Percentiles rank a stretch among this genome's conserved stretches.
phyloP scores from a whole-genome alignment of 352 stramenopile genomes.

The Phytophthora cactorum region DNA sequence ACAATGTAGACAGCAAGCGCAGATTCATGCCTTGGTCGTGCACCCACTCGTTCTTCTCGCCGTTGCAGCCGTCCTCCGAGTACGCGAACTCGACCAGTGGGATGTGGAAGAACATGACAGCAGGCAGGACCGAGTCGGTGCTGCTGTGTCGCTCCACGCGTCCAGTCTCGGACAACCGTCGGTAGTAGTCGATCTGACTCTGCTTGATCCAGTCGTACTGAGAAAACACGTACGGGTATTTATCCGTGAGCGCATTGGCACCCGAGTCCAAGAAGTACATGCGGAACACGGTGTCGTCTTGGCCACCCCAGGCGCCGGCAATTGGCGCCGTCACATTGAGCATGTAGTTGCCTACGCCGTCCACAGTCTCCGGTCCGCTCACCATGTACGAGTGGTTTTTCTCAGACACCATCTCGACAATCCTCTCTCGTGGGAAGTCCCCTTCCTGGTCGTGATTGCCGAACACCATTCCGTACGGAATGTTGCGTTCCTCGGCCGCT shows the following conservation, averaged over 20 bases:
- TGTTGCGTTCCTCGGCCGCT: conserved; percentile 44
- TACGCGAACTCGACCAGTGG: conserved; percentile 55
- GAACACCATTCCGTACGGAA: conserved; percentile 65
- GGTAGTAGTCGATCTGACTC: conserved; percentile 58
- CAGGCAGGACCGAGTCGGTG: conserved; percentile 31
- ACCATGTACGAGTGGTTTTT: conserved; percentile 52
- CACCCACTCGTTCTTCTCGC: conserved; percentile 51
- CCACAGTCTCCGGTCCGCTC: conserved; percentile 38
- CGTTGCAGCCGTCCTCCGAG: conserved; percentile 28
- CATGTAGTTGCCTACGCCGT: conserved; percentile 66
- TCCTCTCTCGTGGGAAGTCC: conserved; percentile 41
- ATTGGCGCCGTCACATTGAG: conserved; percentile 47
- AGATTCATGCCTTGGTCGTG: conserved; percentile 45
- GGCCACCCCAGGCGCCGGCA: conserved; percentile 37
- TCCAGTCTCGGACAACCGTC: conserved; percentile 33
- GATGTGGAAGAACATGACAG: conserved; percentile 78
- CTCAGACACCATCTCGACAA: conserved; percentile 40
- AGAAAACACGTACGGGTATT: conserved; percentile 43
- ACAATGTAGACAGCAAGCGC: conserved; percentile 49
- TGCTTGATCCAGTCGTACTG: conserved; percentile 65
- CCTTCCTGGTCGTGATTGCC: conserved; percentile 70
- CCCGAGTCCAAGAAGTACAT: conserved; percentile 75
- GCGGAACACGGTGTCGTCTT: conserved; percentile 43
- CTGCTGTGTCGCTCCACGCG: conserved; percentile 27
- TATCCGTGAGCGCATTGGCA: conserved; percentile 26